Base-by-base conservation (phyloP, 495 filamentous ascomycete genomes). In the Neurospora africana region DNA sequence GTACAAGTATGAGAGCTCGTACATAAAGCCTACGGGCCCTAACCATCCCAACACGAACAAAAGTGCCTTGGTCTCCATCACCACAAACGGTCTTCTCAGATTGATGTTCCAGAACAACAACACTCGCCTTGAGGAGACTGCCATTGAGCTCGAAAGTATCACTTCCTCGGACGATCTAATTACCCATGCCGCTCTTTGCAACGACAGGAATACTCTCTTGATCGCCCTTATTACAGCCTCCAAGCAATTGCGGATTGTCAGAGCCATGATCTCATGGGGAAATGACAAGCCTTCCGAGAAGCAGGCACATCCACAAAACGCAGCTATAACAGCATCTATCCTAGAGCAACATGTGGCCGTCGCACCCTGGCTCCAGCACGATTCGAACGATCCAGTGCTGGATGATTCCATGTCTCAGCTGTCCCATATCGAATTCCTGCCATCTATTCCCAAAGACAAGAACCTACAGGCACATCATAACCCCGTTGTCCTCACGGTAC, bases 161-260 rank as follows among this genome's bases (percentile, higher is more conserved):
- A 85, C 86, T 13, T 87, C 88, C 13, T 90, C 89, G 13, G 87
- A 91, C 68, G 88, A 93, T 68, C 75, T 92, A 19, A 84, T 96
- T 40, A 93, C 92, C 5, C 93, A 97, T 81, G 92, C 93, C 4
- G 86, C 93, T 17, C 83, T 95, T 71, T 90, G 90, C 72, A 87
- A 90, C 13, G 92, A 94, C 58, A 90, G 86, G 80, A 86, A 89
- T 91, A 85, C 79, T 23, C 77, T 93, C 36, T 76, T 92, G 27
- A 82, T 94, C 68, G 88, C 87, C 2, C 88, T 90, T 44, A 88
- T 89, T 36, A 93, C 90, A 5, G 83, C 84, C 13, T 89, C 88
- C 15, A 89, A 88, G 71, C 90, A 92, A 78, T 84, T 93, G 27
- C 87, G 85, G 58, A 77, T 91, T 5, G 87, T 91, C 43, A 86